Evolutionary conservation across 306 rosid species (phyloP).

Genomic region (Albizia julibrissin): DNA sequence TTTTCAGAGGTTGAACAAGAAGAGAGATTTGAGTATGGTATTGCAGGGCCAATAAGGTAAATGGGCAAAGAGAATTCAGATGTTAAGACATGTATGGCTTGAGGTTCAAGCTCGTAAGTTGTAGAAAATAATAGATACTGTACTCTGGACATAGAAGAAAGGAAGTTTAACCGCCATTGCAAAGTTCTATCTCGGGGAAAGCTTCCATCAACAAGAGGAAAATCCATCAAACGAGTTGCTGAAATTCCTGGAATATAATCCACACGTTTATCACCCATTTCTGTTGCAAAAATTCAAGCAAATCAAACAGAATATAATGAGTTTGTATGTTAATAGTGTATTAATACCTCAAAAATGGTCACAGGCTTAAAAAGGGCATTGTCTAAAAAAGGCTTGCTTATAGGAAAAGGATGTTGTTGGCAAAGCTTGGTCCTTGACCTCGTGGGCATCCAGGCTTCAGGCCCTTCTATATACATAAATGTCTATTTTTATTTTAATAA

Average conservation of each 20-base stretch:
- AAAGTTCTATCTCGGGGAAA: background rate
- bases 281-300: background rate
- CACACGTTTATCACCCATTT: background rate
- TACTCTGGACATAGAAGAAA: conserved; percentile 43
- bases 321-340: too few species aligned
- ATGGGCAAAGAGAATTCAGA: conserved; percentile 39
- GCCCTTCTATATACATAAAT: too few species aligned
- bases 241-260: background rate
- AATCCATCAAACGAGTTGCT: background rate
- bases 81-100: conserved; percentile 38
- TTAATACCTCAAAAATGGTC: too few species aligned
- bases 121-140: conserved; percentile 45
- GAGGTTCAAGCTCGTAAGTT: conserved; percentile 49
- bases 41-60: conserved; percentile 43
- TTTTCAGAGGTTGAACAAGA: background rate
- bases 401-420: too few species aligned
- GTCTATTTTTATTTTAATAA: too few species aligned
- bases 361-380: too few species aligned
- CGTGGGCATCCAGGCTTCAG: too few species aligned
- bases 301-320: background rate
- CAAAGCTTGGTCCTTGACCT: too few species aligned
- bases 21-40: conserved; percentile 34
- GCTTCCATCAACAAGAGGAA: background rate
- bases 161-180: background rate
- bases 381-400: too few species aligned